Evolutionary conservation across 2,329 filamentous ascomycete species (phyloP), one percentile per base, ranked within the genome.

Genomic region (Aspergillus hiratsukae): DNA sequence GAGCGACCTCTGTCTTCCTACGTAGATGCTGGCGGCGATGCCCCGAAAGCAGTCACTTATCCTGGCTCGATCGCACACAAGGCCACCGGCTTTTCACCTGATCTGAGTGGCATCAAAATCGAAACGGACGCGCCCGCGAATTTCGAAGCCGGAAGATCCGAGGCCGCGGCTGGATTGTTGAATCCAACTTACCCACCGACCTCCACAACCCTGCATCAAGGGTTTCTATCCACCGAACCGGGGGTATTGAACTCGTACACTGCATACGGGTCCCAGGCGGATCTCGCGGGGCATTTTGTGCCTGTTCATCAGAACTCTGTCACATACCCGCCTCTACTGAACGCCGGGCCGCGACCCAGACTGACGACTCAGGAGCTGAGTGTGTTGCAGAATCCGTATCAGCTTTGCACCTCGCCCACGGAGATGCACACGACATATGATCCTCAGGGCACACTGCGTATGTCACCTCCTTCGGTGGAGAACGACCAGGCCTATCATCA

Each of bases 1-100:
- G 74, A 78, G 56, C 70, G 74, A 58, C 70, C 73, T 43, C 66
- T 77, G 48, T 68, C 71, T 17, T 50, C 58, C 45, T 55, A 52
- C 45, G 40, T 51, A 19, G 57, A 51, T 54, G 55, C 29, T 37
- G 31, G 14, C 40, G 50, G 52, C 49, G 50, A 56, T 52, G 51
- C 54, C 56, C 52, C 50, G 46, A 55, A 58, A 40, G 29, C 55
- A 41, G 56, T 49, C 35, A 52, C 55, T 9, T 49, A 43, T 8
- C 51, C 52, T n/a, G 48, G 54, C 40, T 43, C 59, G 40, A 29
- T 58, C 43, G 14, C 48, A 23, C 49, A 55, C 21, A 52, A 57
- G 54, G 37, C 48, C 45, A 52, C 41, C 28, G 27, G 25, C 43
- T 59, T 59, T 49, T 40, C 53, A 25, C 57, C 61, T 48, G 54